Evolutionary conservation across 164 flowering plant species (phyloP).

Genomic region (Aristolochia fimbriata): DNA sequence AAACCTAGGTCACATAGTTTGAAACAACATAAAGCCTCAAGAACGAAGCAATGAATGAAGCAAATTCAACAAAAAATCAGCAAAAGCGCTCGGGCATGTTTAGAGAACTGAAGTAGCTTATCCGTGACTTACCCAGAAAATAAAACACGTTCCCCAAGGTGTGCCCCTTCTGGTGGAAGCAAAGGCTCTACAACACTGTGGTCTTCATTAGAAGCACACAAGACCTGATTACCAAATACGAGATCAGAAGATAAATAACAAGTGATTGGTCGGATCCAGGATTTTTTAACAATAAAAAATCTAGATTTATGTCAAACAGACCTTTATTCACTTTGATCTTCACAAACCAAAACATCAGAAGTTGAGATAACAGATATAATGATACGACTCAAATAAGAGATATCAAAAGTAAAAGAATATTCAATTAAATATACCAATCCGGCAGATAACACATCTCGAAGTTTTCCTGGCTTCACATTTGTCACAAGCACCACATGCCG

Average conservation of each 20-base stretch:
- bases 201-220: constrained; percentile 92
- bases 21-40: neutral
- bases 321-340: too few species aligned
- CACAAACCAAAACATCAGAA: neutral
- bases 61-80: neutral
- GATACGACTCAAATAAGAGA: too few species aligned
- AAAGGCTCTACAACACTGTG: constrained; percentile 83
- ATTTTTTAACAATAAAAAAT: too few species aligned
- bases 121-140: constrained; percentile 60
- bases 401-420: neutral
- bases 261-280: too few species aligned
- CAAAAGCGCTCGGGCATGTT: neutral
- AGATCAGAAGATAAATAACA: neutral
- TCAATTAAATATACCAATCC: constrained; percentile 57
- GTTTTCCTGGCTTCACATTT: constrained; percentile 93
- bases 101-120: neutral
- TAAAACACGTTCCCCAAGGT: constrained; percentile 65
- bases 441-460: constrained; percentile 82
- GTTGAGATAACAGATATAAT: neutral
- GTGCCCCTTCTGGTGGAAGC: constrained; percentile 77
- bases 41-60: neutral
- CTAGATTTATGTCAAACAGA: too few species aligned
- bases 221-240: constrained; percentile 41
- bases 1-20: constrained; percentile 28
- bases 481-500: constrained; percentile 80